Conservation (phyloP, 31 red algal genomes). For the Bonnemaisonia californica region DNA sequence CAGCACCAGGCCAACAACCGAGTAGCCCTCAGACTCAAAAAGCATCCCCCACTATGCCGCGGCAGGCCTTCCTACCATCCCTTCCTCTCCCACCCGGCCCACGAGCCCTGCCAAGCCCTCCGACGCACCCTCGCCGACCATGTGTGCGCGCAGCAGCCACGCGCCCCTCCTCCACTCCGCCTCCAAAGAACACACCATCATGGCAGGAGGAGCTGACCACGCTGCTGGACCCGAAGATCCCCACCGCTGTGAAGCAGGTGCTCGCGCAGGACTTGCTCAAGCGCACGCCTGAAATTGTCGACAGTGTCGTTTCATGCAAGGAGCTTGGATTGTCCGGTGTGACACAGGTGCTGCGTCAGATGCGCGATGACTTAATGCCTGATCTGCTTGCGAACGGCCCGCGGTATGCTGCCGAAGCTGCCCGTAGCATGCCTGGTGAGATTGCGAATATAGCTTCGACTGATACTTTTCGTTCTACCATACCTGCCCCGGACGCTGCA, state of each 20-base stretch:
- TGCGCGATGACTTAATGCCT: constrained; percentile 45
- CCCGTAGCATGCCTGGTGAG: constrained; percentile 25
- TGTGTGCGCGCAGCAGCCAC: background rate
- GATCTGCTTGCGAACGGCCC: constrained; percentile 51
- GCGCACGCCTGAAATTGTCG: constrained; percentile 57
- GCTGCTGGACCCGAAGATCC: constrained; percentile 44
- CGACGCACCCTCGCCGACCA: background rate
- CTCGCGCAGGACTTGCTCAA: constrained; percentile 49
- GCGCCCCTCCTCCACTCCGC: background rate
- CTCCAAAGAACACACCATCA: constrained; percentile 18
- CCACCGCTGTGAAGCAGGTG: constrained; percentile 38
- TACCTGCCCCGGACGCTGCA: constrained; percentile 33
- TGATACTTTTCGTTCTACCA: constrained; percentile 1
- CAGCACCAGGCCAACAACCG: too few relatives aligned
- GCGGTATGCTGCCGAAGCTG: constrained; percentile 37
- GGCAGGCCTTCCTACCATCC: background rate
- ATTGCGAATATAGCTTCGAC: constrained; percentile 5
- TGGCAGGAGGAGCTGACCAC: constrained; percentile 54
- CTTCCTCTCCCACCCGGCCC: background rate
- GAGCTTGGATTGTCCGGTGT: constrained; percentile 28
- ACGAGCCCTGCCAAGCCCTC: background rate
- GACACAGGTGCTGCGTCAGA: constrained; percentile 42
- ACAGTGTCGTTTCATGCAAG: constrained; percentile 3
- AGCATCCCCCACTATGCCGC: background rate
- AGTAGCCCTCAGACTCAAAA: too few relatives aligned